phyloP scores from a whole-genome alignment of 805 yeast genomes.

The Candida pseudoglaebosa region DNA sequence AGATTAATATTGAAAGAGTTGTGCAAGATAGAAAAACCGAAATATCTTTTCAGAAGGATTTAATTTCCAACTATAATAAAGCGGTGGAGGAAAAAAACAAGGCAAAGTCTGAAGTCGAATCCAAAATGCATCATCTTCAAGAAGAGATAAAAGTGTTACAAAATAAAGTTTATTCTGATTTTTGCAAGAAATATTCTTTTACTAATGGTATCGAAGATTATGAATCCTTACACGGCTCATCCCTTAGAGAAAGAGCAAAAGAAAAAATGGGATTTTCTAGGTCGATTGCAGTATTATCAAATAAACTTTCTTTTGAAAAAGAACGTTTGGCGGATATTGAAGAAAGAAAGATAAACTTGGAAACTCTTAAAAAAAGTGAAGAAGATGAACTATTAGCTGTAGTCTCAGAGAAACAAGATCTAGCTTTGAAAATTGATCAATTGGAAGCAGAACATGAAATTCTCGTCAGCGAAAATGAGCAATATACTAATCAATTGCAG shows the following conservation, averaged over 20 bases:
- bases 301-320: constrained; percentile 59
- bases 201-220: constrained; percentile 55
- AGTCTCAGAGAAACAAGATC: constrained; percentile 28
- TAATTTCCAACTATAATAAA: constrained; percentile 16
- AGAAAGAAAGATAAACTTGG: constrained; percentile 42
- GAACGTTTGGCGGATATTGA: constrained; percentile 54
- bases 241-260: constrained; percentile 51
- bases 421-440: constrained; percentile 19
- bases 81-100: constrained; percentile 15
- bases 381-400: constrained; percentile 29
- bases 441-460: constrained; percentile 28
- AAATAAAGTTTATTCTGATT: constrained; percentile 43
- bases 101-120: constrained; percentile 13
- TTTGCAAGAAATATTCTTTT: constrained; percentile 56
- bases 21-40: constrained; percentile 47
- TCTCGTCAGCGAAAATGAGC: constrained; percentile 15
- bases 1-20: constrained; percentile 40
- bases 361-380: constrained; percentile 33
- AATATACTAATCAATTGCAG: constrained; percentile 9
- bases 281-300: constrained; percentile 57
- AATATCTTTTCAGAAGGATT: constrained; percentile 42
- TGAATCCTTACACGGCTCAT: constrained; percentile 63
- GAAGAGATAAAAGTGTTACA: constrained; percentile 31
- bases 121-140: constrained; percentile 19
- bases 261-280: constrained; percentile 60